Evolutionary conservation across 768 basidiomycete species (phyloP).

Genomic region (Pulveroboletus sp.): DNA sequence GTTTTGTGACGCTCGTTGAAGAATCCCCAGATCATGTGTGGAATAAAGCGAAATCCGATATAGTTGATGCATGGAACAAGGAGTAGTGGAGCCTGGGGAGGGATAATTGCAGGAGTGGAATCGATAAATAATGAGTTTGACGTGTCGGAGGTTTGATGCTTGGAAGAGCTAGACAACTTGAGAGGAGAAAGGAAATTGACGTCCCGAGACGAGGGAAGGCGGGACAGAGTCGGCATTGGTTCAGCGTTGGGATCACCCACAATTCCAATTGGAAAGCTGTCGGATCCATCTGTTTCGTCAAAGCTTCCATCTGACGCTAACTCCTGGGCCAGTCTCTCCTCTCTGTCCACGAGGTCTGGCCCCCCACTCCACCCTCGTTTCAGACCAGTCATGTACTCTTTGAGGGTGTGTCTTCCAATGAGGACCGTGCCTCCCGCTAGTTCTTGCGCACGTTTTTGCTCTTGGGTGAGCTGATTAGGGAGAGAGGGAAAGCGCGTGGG

Average conservation of each 20-base stretch:
- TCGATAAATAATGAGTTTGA: conserved; percentile 28
- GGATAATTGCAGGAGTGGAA: conserved; percentile 51
- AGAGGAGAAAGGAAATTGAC: conserved; percentile 33
- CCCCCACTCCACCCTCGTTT: conserved; percentile 79
- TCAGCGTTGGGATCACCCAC: conserved; percentile 31
- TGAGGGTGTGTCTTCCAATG: conserved; percentile 85
- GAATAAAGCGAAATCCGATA: conserved; percentile 79
- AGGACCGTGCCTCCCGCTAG: conserved; percentile 82
- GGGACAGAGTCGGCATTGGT: conserved; percentile 39
- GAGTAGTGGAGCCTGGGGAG: conserved; percentile 74
- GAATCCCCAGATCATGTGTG: conserved; percentile 86
- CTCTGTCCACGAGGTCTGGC: conserved; percentile 61
- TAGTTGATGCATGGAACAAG: conserved; percentile 70
- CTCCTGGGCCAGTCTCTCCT: conserved; percentile 62
- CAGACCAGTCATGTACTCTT: conserved; percentile 91
- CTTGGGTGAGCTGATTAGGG: conserved; percentile 49
- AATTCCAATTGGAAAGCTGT: conserved; percentile 22
- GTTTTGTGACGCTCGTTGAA: conserved; percentile 87
- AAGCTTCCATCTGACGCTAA: conserved; percentile 74
- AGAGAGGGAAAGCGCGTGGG: conserved; percentile 39
- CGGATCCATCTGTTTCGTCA: conserved; percentile 52
- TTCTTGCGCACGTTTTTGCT: conserved; percentile 51
- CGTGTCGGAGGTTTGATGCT: conserved; percentile 12
- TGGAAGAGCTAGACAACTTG: conserved; percentile 19
- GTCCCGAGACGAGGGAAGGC: conserved; percentile 32